Percentiles rank a stretch among this genome's conserved stretches.
These are phyloP conservation scores for Phyllostachys edulis DNA, from an alignment of 176 grass and related monocot species.

Conservation along the genomic window DNA sequence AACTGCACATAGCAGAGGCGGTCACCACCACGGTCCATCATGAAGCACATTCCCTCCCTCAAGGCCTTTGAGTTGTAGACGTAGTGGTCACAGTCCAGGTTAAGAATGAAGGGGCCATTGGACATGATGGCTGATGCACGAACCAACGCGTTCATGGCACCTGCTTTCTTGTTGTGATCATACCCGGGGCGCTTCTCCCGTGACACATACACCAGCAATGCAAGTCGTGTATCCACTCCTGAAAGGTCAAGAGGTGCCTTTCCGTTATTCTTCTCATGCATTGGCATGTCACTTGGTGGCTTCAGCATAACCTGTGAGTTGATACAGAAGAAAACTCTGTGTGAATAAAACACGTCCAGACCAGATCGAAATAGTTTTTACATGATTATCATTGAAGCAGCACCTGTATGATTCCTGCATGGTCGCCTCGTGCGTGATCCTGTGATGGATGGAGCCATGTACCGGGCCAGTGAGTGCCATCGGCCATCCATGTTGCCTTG, in stretches of 20 bases:
- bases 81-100: conserved; percentile 97
- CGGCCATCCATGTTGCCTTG: conserved; percentile 98
- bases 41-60: conserved; percentile 95
- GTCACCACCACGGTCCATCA: conserved; percentile 96
- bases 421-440: conserved; percentile 76
- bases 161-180: conserved; percentile 98
- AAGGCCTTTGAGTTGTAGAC: conserved; percentile 89
- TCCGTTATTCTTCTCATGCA: conserved; percentile 57
- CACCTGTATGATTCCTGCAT: conserved; percentile 96
- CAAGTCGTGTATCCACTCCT: conserved; percentile 72
- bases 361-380: too few relatives aligned
- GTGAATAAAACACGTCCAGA: too few relatives aligned
- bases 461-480: conserved; percentile 94
- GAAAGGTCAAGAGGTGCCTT: conserved; percentile 63
- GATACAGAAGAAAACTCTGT: conserved; percentile 23
- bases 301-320: conserved; percentile 82
- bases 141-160: conserved; percentile 97
- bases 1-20: conserved; percentile 93
- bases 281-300: conserved; percentile 60
- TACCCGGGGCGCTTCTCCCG: conserved; percentile 94
- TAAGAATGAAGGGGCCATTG: conserved; percentile 95
- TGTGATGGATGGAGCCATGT: conserved; percentile 79
- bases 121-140: conserved; percentile 97
- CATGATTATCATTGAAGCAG: too few relatives aligned
- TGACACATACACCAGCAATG: conserved; percentile 91